Evolutionary conservation across 1,139 yeast species (phyloP), one percentile per base, ranked within the genome.

Genomic region (Yamadazyma atmosphaerica): DNA sequence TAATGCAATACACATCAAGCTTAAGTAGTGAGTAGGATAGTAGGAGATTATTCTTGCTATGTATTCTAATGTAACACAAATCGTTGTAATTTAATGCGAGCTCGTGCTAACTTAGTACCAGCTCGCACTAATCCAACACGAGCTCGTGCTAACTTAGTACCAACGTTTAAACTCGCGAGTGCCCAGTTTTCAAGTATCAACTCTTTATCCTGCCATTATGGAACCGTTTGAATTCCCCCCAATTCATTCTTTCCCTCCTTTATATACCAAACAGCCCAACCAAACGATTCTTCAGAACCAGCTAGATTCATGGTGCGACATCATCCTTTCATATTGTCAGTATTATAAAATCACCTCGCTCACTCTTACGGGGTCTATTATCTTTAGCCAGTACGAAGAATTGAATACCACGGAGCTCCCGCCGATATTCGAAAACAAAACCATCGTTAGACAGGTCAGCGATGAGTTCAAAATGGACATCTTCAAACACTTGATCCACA

Each of bases 181-280:
- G n/a, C n/a, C n/a, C n/a, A n/a, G n/a, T n/a, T n/a, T n/a, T n/a
- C n/a, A n/a, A n/a, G n/a, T n/a, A n/a, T n/a, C n/a, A n/a, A n/a
- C n/a, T n/a, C n/a, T n/a, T n/a, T n/a, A n/a, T n/a, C n/a, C n/a
- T n/a, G n/a, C n/a, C n/a, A 18, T 18, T n/a, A 43, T 41, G 45
- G 45, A 38, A n/a, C 44, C 36, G 13, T 63, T 56, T 46, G 49
- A 58, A 38, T 83, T 81, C 52, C 96, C 96, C 6, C 70, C 81
- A 36, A 86, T 90, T 30, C 87, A 88, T 60, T 70, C 83, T 31
- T 92, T 88, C 60, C 97, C 97, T 6, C 98, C 98, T 0, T 78
- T 92, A 51, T 92, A 83, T 63, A 92, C 98, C 4, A 73, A 80
- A 43, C 98, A 92, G 60, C 89, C 94, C 26, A 92, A 92, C 52